Base-by-base conservation (phyloP, 495 filamentous ascomycete genomes). In the Penicillium robsamsonii region DNA sequence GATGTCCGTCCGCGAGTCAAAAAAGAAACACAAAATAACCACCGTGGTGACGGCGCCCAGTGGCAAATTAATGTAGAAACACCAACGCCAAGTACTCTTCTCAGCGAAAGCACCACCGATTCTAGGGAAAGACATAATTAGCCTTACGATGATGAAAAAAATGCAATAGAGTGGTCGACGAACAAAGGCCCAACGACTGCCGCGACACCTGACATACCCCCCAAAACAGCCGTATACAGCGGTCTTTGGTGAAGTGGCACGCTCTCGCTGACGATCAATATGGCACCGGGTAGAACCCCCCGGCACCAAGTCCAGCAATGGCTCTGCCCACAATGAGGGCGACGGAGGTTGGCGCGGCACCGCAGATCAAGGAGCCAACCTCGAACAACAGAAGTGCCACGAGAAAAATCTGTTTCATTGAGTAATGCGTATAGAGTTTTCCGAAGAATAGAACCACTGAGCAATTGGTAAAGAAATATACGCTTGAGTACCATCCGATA, bases 11-110 rank as follows among this genome's bases (percentile, higher is more conserved):
- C 15, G 31, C 8, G 31, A 11, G 2, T 7, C 15, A 41, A n/a
- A 2, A 7, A 41, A 41, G 38, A 41, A 41, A n/a, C 13, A 41
- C 15, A 41, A 17, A 41, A 41, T 41, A 13, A 41, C 6, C 11
- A 41, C 15, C 10, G 38, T 7, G 1, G 38, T 41, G 40, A 86
- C 60, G 29, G 73, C 85, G 47, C 88, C 87, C 55, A 89, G 73
- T 1, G 84, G 84, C 5, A 85, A 62, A 44, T 75, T 77, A 45
- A 85, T 79, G 63, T 82, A 71, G 56, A 74, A 75, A 56, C 78
- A 79, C 79, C 74, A 80, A 46, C 76, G 13, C 38, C 38, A 41
- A 41, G 38, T n/a, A 18, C 13, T 5, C 1, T 41, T 5, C 2
- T 41, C 38, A 2, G 38, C n/a, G 15, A 41, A 41, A 17, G 38